phyloP scores from a whole-genome alignment of 2,329 filamentous ascomycete species.

The Colletotrichum shisoi region DNA sequence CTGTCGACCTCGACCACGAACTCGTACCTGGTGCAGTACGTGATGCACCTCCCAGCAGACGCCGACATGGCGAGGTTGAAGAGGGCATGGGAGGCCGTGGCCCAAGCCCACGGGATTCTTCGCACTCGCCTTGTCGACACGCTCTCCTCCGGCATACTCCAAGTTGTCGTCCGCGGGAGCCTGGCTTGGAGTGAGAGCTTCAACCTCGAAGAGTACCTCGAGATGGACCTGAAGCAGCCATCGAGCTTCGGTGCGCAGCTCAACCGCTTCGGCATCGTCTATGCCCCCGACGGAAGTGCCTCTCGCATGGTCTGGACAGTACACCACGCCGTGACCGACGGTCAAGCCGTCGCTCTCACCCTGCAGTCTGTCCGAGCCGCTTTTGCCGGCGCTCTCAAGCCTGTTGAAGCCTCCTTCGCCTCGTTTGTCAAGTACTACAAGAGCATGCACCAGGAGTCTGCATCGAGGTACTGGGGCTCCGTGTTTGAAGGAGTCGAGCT shows the following conservation, averaged over 20 bases:
- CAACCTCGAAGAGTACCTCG: slow-evolving; percentile 24
- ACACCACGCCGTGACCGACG: slow-evolving; percentile 36
- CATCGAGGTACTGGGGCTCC: slow-evolving; percentile 31
- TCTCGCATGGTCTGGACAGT: slow-evolving; percentile 40
- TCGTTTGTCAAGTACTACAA: slow-evolving; percentile 36
- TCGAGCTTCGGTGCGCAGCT: slow-evolving; percentile 39
- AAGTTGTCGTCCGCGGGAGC: slow-evolving; percentile 53
- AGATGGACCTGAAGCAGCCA: not conserved
- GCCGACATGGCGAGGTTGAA: slow-evolving; percentile 18
- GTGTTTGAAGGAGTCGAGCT: slow-evolving; percentile 24
- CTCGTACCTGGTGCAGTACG: slow-evolving; percentile 28
- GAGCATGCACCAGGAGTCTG: not conserved
- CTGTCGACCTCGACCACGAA: slow-evolving; percentile 21
- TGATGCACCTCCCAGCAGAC: slow-evolving; percentile 1
- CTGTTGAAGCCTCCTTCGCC: slow-evolving; percentile 13
- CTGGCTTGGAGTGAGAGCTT: slow-evolving; percentile 29
- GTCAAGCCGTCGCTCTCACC: slow-evolving; percentile 28
- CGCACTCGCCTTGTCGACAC: slow-evolving; percentile 41
- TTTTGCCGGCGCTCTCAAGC: not conserved
- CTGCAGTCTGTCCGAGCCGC: slow-evolving; percentile 21
- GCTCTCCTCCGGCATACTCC: slow-evolving; percentile 52
- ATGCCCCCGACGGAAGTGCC: slow-evolving; percentile 7
- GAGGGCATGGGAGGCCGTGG: slow-evolving; percentile 30
- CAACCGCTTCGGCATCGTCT: slow-evolving; percentile 39
- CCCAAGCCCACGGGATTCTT: slow-evolving; percentile 36